Evolutionary conservation across 2,329 filamentous ascomycete species (phyloP).

Genomic region (Graphilbum sp.): DNA sequence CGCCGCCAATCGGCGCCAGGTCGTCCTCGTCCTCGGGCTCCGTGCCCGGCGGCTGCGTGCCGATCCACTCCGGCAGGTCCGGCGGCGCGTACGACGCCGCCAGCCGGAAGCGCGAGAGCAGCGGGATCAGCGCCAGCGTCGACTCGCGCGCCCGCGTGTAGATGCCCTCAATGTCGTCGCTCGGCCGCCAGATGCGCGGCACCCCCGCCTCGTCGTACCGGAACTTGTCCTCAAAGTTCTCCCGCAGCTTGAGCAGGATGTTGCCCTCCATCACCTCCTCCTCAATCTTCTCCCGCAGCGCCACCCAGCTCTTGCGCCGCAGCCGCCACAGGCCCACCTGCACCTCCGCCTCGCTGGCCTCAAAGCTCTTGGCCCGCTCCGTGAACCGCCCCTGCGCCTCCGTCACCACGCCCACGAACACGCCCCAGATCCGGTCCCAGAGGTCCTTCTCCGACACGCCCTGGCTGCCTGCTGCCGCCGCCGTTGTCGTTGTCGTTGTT

Average conservation of each 20-base stretch:
- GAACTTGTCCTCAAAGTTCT: constrained; percentile 99
- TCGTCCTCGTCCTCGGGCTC: constrained; percentile 83
- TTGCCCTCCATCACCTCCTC: constrained; percentile 98
- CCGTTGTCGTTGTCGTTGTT: too few species aligned
- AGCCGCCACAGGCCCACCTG: constrained; percentile 85
- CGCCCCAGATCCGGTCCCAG: constrained; percentile 89
- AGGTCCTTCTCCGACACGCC: constrained; percentile 55
- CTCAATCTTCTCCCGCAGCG: constrained; percentile 76
- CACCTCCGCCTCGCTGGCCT: constrained; percentile 81
- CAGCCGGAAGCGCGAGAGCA: constrained; percentile 72
- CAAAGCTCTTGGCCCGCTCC: constrained; percentile 81
- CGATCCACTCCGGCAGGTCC: constrained; percentile 73
- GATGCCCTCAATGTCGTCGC: constrained; percentile 89
- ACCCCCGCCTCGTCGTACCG: constrained; percentile 92
- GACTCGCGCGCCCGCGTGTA: constrained; percentile 89
- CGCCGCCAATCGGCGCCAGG: constrained; percentile 71
- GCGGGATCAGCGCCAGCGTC: constrained; percentile 76
- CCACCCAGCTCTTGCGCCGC: constrained; percentile 86
- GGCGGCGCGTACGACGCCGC: constrained; percentile 59
- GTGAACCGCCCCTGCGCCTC: constrained; percentile 78
- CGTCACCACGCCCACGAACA: constrained; percentile 67
- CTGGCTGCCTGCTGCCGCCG: constrained; percentile 34
- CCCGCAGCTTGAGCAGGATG: constrained; percentile 80
- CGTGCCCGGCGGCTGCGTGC: constrained; percentile 55
- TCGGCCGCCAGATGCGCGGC: constrained; percentile 89